Conservation (phyloP, 2,329 filamentous ascomycete species). For the Pseudocercospora ulei region DNA sequence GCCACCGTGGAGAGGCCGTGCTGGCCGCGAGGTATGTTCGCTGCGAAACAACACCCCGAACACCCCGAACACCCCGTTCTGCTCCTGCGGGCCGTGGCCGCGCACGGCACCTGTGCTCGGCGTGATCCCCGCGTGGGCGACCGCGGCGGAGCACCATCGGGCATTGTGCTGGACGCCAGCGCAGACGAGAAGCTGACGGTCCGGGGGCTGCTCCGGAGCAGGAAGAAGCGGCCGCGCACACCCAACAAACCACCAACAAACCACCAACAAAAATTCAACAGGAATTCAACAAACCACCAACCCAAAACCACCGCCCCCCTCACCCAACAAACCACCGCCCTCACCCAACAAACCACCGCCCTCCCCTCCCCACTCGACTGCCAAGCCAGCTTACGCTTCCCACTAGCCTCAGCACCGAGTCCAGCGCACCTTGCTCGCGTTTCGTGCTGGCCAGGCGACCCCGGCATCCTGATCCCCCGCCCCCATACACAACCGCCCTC, state of each 20-base stretch:
- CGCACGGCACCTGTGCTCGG: not conserved
- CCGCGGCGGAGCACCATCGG: too few species aligned
- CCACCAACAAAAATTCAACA: too few species aligned
- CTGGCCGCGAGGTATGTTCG: conserved; percentile 2
- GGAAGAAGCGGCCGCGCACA: too few species aligned
- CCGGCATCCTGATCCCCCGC: not conserved
- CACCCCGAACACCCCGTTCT: too few species aligned
- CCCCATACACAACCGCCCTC: not conserved
- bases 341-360: not conserved
- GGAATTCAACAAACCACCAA: not conserved
- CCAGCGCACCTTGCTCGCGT: conserved; percentile 5
- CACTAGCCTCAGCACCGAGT: conserved; percentile 1
- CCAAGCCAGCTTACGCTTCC: not conserved
- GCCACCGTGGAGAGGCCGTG: not conserved
- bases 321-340: not conserved
- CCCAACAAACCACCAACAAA: too few species aligned
- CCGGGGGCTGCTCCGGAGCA: too few species aligned
- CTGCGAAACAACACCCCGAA: not conserved
- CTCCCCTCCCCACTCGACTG: not conserved
- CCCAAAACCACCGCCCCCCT: not conserved
- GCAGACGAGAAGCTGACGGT: too few species aligned
- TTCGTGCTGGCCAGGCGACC: conserved; percentile 6
- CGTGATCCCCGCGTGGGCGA: too few species aligned
- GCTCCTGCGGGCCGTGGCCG: not conserved
- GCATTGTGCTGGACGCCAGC: too few species aligned